Evolutionary conservation across 1,139 yeast species (phyloP).

Genomic region (Candida pseudoviswanathii): DNA sequence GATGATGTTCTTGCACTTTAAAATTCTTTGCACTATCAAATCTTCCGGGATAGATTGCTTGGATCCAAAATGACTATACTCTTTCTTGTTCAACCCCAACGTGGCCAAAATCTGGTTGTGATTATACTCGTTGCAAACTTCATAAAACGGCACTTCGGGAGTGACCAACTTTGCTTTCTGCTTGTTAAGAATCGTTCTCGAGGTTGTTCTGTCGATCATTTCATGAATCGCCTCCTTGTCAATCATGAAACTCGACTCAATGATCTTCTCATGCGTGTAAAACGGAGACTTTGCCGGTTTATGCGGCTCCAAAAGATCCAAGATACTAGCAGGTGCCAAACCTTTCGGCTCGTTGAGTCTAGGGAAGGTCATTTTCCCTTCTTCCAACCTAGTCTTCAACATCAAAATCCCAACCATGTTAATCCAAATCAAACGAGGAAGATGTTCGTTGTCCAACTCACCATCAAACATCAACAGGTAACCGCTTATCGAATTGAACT

Average conservation of each 20-base stretch:
- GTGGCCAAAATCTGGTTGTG: conserved; percentile 46
- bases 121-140: conserved; percentile 50
- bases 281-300: conserved; percentile 9
- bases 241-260: conserved; percentile 11
- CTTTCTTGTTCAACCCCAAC: conserved; percentile 25
- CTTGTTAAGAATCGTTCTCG: conserved; percentile 37
- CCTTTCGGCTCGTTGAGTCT: background rate
- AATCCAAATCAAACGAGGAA: conserved; percentile 20
- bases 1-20: conserved; percentile 22
- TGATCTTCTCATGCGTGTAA: conserved; percentile 13
- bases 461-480: conserved; percentile 19
- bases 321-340: conserved; percentile 11
- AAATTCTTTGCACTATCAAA: conserved; percentile 23
- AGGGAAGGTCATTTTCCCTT: conserved; percentile 3
- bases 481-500: conserved; percentile 29
- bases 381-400: conserved; percentile 20
- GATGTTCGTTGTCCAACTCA: conserved; percentile 6
- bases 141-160: conserved; percentile 44
- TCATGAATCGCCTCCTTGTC: conserved; percentile 16
- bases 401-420: conserved; percentile 21
- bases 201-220: conserved; percentile 27
- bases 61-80: conserved; percentile 15
- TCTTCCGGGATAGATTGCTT: conserved; percentile 23
- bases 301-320: conserved; percentile 21
- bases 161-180: conserved; percentile 45